phyloP scores from a whole-genome alignment of 495 filamentous ascomycete genomes.

The Corynascus novoguineensis region DNA sequence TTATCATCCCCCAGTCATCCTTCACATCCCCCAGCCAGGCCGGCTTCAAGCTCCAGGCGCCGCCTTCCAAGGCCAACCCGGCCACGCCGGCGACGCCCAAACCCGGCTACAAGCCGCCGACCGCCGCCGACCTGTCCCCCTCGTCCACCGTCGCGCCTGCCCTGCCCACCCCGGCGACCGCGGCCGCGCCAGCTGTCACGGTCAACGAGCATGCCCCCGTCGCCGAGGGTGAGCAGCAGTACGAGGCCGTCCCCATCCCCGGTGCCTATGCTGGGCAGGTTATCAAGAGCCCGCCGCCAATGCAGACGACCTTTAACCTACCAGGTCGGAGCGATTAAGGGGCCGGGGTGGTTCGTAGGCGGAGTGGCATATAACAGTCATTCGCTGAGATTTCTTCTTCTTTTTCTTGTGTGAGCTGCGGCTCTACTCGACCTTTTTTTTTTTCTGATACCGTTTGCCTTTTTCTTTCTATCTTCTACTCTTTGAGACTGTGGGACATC shows the following conservation, averaged over 20 bases:
- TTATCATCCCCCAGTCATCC: constrained; percentile 41
- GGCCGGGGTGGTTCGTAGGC: neutral
- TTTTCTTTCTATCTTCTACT: constrained; percentile 18
- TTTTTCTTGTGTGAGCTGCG: constrained; percentile 14
- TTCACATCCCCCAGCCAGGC: constrained; percentile 36
- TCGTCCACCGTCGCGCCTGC: constrained; percentile 14
- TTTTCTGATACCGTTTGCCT: constrained; percentile 5
- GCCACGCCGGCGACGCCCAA: constrained; percentile 70
- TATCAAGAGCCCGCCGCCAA: constrained; percentile 40
- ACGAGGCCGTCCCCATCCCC: constrained; percentile 63
- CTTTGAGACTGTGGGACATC: neutral
- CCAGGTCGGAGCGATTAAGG: constrained; percentile 14
- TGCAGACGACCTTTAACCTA: constrained; percentile 35
- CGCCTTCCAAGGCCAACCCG: constrained; percentile 68
- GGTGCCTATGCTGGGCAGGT: constrained; percentile 52
- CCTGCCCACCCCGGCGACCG: constrained; percentile 11
- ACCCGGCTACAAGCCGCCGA: constrained; percentile 46
- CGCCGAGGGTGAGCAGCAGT: constrained; percentile 58
- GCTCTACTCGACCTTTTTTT: constrained; percentile 13
- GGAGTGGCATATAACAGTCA: constrained; percentile 15
- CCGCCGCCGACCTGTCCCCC: constrained; percentile 14
- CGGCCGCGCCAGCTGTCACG: constrained; percentile 23
- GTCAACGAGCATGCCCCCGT: constrained; percentile 45
- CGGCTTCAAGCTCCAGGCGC: constrained; percentile 78
- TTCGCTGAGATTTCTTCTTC: constrained; percentile 25